These are phyloP conservation scores for Trichosanthes cucumerina DNA, from an alignment of 306 rosid genomes.

Conservation along the genomic window DNA sequence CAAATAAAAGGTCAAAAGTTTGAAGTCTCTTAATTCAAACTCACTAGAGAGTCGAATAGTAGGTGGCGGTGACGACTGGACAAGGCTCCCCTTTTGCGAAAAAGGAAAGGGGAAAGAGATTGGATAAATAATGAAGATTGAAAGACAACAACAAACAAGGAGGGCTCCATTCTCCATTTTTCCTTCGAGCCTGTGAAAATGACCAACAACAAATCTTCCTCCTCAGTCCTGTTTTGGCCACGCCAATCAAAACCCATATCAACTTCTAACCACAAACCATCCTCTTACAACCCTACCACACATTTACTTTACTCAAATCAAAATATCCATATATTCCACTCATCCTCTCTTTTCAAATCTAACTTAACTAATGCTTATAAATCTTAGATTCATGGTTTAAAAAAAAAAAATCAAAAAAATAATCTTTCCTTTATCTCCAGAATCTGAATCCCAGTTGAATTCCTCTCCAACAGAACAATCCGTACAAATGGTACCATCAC, in stretches of 20 bases:
- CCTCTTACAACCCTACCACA: not conserved
- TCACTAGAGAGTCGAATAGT: not conserved
- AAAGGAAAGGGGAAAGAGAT: too few relatives aligned
- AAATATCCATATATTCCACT: not conserved
- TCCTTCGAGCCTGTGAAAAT: not conserved
- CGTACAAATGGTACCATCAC: not conserved
- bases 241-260: not conserved
- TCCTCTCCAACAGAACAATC: not conserved
- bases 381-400: not conserved
- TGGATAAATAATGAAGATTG: not conserved
- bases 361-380: too few relatives aligned
- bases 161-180: not conserved
- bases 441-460: not conserved
- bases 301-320: not conserved
- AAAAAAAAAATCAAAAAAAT: not conserved
- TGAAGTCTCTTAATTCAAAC: not conserved
- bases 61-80: not conserved
- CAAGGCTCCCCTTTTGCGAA: not conserved
- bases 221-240: not conserved
- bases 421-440: not conserved
- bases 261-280: not conserved
- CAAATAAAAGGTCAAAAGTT: too few relatives aligned
- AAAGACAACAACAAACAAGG: not conserved
- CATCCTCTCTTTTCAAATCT: not conserved
- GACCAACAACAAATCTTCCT: not conserved